Base-by-base conservation (phyloP, 1,139 yeast genomes). In the Saccharomycopsis hybrid region DNA sequence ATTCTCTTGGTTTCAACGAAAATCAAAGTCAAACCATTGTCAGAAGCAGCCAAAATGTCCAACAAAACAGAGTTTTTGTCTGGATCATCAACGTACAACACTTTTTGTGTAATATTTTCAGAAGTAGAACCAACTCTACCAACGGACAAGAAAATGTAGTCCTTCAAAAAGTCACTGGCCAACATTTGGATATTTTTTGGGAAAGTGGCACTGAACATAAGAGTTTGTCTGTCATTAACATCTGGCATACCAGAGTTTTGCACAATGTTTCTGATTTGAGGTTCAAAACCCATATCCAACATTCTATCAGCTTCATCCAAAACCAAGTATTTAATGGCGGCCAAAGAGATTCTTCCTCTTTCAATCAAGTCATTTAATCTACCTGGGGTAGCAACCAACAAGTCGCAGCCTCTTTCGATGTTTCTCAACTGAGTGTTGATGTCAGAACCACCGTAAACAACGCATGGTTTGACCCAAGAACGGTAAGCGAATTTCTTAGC, bases 241-340 rank as follows among this genome's bases (percentile, higher is more conserved):
- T 77, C 83, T 57, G 98, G 96, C 97, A 90, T 90, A 68, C 88
- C 97, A 75, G 94, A 90, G 60, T 86, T 95, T 72, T 92, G 96
- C 56, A 92, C 98, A 66, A 92, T 90, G 68, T 90, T 87, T 79
- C 98, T 87, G 66, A 92, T 92, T 77, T 92, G 98, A 58, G 97
- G 97, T 76, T 92, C 98, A 73, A 92, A 92, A 78, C 98, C 98
- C 98, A 92, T 92, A 82, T 92, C 98, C 73, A 92, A 82, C 98
- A 92, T 92, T 77, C 98, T 87, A 73, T 92, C 98, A 65, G 98
- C 98, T 78, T 92, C 98, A 72, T 92, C 98, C 59, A 92, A 78
- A 48, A 92, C 97, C 67, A 92, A 78, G 72, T 88, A 92, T 70
- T 86, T 88, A 71, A 92, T 89, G 73, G 87, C 88, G 59, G 80